Evolutionary conservation across 140 eudicot species (phyloP), one percentile per base, ranked within the genome.

Genomic region (Ambrosia hybrid): DNA sequence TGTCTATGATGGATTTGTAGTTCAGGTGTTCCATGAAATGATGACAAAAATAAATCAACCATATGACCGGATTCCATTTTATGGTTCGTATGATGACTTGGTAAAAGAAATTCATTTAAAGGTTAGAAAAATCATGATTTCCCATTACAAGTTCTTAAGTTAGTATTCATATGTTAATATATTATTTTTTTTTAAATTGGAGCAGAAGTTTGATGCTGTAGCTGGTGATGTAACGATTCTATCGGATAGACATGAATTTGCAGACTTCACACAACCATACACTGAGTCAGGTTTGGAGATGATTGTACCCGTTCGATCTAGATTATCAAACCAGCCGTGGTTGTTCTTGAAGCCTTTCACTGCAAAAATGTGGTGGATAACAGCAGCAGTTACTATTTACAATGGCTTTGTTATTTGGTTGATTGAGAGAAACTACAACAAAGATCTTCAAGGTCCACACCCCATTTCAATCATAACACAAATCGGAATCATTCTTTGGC

Each of bases 271-370:
- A 15, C 85, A 77, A 17, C 84, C 88, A 0, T 82, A 63, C 62
- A 72, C 86, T 2, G 85, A 72, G 34, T 68, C 85, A 2, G 83
- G 84, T 46, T 11, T 85, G 64, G 80, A 68, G 77, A 82, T 88
- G 88, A 74, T 88, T 33, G 95, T 88, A 10, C 86, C 85, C 0
- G 74, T 81, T 10, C 53, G 75, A 76, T 61, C 85, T 2, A 41
- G 76, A 12, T 15, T 71, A 75, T 65, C 86, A 10, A 72, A 78
- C 70, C 72, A 63, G 58, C 70, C 85, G 14, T 85, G 86, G 91
- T 43, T 88, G 59, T 83, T 80, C 65, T 1, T 85, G 78, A 85
- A 83, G 80, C 86, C 91, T 37, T 88, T 88, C 80, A 80, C 83
- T 38, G 30, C 46, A 30, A 12, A 26, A 17, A 88, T 85, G 88